Evolutionary conservation across 345 rosid species (phyloP), one percentile per base, ranked within the genome.

Genomic region (Erucastrum elatum): DNA sequence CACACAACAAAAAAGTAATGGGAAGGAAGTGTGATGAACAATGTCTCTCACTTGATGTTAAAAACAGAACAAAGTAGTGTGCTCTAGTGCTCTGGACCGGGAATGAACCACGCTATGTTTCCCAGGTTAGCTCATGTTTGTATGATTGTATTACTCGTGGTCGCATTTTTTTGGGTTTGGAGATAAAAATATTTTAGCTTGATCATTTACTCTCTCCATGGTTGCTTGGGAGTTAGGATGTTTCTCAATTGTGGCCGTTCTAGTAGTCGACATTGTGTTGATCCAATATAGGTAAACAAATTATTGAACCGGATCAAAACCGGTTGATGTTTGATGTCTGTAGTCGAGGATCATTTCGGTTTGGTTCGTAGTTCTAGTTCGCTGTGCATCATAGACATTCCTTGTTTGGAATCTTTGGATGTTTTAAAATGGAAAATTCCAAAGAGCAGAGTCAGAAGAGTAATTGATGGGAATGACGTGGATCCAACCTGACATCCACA

Each of bases 111-210:
- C 8, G 2, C 17, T 49, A n/a, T 49, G 17, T 49, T 49, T 49
- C 56, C 60, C 98, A 90, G 84, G 87, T 90, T 66, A 92, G 94
- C 87, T 92, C 95, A 0, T 96, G 97, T 49, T 75, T 91, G 75
- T 94, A 91, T 81, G 11, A 91, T 90, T 55, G 91, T 83, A 85
- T 94, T 69, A 88, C 91, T 27, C 71, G 74, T 60, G 97, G 98
- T 71, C 84, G 75, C 35, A 59, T 4, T 0, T 94, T 46, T 90
- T 89, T 53, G 94, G 98, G 4, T 89, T 94, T 69, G 97, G 97
- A 66, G 96, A 92, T 77, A 90, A 94, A 88, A 77, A 90, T 92
- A 81, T 94, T 89, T 41, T 97, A 90, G 75, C 97, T 94, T 17
- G 97, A 97, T 73, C 96, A 87, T 16, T 92, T n/a, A 87, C 81